Evolutionary conservation across 805 yeast species (phyloP), one percentile per base, ranked within the genome.

Genomic region (Saturnispora silvae): DNA sequence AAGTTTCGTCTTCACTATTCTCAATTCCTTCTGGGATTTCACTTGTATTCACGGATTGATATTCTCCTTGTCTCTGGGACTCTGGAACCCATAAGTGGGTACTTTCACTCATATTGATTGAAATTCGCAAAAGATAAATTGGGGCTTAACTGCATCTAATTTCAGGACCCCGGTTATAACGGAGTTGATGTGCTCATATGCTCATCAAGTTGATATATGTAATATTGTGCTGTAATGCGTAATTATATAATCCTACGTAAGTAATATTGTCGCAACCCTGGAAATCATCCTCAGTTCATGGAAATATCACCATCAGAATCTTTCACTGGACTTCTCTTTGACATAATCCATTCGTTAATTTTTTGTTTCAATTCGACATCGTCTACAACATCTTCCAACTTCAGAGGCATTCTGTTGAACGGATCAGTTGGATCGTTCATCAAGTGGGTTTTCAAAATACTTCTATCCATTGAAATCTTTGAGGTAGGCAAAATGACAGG

Each of bases 351-450:
- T 24, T 65, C 72, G 31, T 61, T 62, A 38, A 85, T 85, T 52
- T 69, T 70, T 31, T 57, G 51, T 51, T 68, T 77, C 54, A 87
- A 64, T 45, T 79, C 94, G 1, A 61, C 64, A 59, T 87, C 79
- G 15, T 92, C 94, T 17, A 70, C 58, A 20, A 87, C 95, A 47
- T 92, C 96, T 46, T 89, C 96, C 28, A 89, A 59, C 51, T 75
- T 84, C 50, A 92, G 65, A 4, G 97, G 97, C 64, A 77, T 70
- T 60, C 99, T 77, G 59, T 89, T 92, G 64, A 92, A 92, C 15
- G 99, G 99, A 63, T 92, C 99, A 0, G 95, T 92, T 1, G 95
- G 75, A 61, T 92, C 97, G 62, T 89, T 84, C 56, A 92, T 69
- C 41, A 92, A 64, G 65, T 92, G 98, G 3, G 95, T 83, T 54